Percentiles rank a stretch among this genome's conserved stretches.
These are phyloP conservation scores for Syncephalis plumigaleata DNA, from an alignment of 371 early-diverging fungal genomes.

Conservation along the genomic window DNA sequence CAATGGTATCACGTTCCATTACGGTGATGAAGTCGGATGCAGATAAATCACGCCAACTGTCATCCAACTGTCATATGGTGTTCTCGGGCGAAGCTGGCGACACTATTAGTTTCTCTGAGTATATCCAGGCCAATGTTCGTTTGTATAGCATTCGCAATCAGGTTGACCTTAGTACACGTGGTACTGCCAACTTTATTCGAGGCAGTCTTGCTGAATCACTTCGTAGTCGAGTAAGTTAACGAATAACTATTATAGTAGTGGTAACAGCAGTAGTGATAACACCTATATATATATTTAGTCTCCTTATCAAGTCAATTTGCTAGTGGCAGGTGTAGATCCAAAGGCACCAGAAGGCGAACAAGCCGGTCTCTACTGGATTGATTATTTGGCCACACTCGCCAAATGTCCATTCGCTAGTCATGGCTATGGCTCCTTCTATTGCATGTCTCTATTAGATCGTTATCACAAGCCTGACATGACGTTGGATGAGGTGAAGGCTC, in stretches of 20 bases:
- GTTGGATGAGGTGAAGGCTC: slow-evolving; percentile 61
- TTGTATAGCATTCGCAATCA: slow-evolving; percentile 82
- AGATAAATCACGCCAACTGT: slow-evolving; percentile 75
- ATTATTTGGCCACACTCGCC: slow-evolving; percentile 70
- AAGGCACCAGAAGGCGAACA: slow-evolving; percentile 41
- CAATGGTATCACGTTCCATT: slow-evolving; percentile 63
- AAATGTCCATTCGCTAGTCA: slow-evolving; percentile 81
- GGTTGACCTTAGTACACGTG: slow-evolving; percentile 58
- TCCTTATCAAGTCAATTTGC: slow-evolving; percentile 77
- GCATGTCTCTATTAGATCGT: slow-evolving; percentile 83
- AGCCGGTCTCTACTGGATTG: slow-evolving; percentile 83
- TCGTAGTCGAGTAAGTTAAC: slow-evolving; percentile 55
- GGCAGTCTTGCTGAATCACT: slow-evolving; percentile 75
- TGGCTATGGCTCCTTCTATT: slow-evolving; percentile 85
- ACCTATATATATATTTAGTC: slow-evolving; percentile 46
- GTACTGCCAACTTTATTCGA: slow-evolving; percentile 71
- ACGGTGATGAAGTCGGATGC: slow-evolving; percentile 81
- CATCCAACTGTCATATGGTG: slow-evolving; percentile 61
- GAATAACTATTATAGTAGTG: too few relatives aligned
- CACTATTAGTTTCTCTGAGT: slow-evolving; percentile 87
- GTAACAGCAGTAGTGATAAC: too few relatives aligned
- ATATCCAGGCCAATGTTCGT: slow-evolving; percentile 80
- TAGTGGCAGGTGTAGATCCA: slow-evolving; percentile 58
- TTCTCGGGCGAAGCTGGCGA: slow-evolving; percentile 92
- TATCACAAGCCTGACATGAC: slow-evolving; percentile 73